These are phyloP conservation scores for Rhodotorula sphaerocarpa DNA, from an alignment of 768 basidiomycete species.

Conservation along the genomic window DNA sequence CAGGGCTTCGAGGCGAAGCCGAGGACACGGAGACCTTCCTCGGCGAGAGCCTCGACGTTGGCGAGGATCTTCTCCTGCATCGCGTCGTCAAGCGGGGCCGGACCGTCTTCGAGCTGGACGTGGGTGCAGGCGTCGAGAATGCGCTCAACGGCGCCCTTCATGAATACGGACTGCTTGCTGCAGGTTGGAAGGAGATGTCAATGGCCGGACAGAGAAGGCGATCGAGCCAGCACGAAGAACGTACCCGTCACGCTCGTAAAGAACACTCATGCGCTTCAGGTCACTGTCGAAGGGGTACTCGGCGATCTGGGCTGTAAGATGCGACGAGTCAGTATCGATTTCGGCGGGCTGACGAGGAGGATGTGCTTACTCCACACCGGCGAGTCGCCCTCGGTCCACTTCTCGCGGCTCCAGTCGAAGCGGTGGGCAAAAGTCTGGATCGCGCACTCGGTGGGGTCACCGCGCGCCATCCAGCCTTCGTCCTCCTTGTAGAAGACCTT, in stretches of 20 bases:
- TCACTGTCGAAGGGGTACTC: constrained; percentile 50
- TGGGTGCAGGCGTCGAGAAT: constrained; percentile 50
- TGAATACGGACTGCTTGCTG: constrained; percentile 37
- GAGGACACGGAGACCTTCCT: constrained; percentile 46
- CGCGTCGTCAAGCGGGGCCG: constrained; percentile 38
- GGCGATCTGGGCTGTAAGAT: constrained; percentile 24
- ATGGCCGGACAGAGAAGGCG: background rate
- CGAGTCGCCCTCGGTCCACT: constrained; percentile 30
- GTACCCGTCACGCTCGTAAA: constrained; percentile 32
- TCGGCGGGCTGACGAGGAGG: background rate
- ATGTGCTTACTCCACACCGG: constrained; percentile 34
- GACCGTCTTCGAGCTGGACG: constrained; percentile 38
- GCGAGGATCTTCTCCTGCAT: constrained; percentile 38
- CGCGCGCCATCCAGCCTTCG: constrained; percentile 45
- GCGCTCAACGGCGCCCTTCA: constrained; percentile 42
- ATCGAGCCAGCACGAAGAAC: background rate
- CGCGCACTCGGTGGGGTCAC: constrained; percentile 49
- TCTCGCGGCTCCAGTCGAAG: constrained; percentile 23
- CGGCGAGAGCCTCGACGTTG: constrained; percentile 43
- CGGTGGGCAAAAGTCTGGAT: constrained; percentile 44
- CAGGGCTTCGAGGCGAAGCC: constrained; percentile 41
- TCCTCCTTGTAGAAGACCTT: constrained; percentile 39
- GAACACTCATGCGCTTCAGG: constrained; percentile 46
- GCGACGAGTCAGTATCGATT: background rate
- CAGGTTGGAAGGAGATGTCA: background rate